Percentiles rank a stretch among this genome's conserved stretches.
Evolutionary conservation across 1,284 basidiomycete species (phyloP).

Genomic region (Moesziomyces sp.): DNA sequence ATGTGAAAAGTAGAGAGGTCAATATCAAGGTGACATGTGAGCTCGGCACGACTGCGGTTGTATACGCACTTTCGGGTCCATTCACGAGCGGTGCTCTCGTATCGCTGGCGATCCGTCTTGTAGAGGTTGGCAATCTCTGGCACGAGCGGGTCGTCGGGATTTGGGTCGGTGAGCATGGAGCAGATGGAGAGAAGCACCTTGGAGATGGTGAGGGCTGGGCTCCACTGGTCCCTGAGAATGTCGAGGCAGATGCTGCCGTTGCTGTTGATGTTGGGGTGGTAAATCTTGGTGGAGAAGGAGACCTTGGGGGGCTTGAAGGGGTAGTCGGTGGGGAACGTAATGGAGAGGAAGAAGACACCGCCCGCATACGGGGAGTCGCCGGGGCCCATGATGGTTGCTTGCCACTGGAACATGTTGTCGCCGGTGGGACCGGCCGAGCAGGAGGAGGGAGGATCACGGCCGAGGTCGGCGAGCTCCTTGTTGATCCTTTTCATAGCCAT

Average conservation of each 20-base stretch:
- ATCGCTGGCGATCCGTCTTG: constrained; percentile 66
- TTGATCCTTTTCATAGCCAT: constrained; percentile 68
- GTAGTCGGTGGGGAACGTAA: constrained; percentile 75
- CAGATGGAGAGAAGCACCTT: constrained; percentile 73
- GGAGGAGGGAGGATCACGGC: constrained; percentile 66
- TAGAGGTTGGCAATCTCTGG: constrained; percentile 67
- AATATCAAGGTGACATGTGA: neutral
- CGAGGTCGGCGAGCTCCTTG: constrained; percentile 67
- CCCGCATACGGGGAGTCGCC: constrained; percentile 65
- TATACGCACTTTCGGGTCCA: constrained; percentile 66
- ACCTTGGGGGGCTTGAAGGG: constrained; percentile 87
- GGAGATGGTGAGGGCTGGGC: constrained; percentile 94
- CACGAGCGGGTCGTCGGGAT: constrained; percentile 68
- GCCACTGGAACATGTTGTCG: constrained; percentile 69
- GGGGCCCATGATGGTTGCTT: constrained; percentile 68
- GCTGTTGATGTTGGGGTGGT: constrained; percentile 96
- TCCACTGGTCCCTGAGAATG: constrained; percentile 84
- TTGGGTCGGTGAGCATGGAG: constrained; percentile 68
- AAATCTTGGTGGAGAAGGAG: constrained; percentile 93
- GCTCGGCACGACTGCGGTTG: neutral
- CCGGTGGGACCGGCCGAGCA: constrained; percentile 67
- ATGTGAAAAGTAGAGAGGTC: neutral
- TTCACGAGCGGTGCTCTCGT: constrained; percentile 67
- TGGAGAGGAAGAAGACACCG: constrained; percentile 69
- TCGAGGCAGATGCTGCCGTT: constrained; percentile 99